These are phyloP conservation scores for Colletotrichum sp. DNA, from an alignment of 2,329 filamentous ascomycete genomes.

Conservation along the genomic window DNA sequence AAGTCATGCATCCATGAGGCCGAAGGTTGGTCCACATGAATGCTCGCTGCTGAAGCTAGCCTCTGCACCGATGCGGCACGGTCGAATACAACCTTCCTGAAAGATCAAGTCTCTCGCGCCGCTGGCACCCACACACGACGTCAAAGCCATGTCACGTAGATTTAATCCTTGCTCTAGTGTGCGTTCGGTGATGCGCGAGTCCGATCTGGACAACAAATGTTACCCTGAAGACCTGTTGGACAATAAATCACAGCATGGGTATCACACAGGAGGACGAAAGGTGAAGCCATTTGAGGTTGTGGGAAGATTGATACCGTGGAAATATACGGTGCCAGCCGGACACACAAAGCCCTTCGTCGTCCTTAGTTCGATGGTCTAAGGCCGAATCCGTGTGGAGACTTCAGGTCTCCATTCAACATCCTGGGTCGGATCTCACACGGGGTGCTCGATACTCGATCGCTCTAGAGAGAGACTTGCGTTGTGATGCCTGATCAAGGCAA, in stretches of 20 bases:
- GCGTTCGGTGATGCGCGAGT: neutral
- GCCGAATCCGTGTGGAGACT: neutral
- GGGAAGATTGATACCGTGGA: neutral
- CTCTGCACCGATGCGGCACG: conserved; percentile 4
- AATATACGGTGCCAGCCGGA: neutral
- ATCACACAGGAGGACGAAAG: neutral
- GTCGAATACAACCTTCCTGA: neutral
- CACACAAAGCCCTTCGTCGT: neutral
- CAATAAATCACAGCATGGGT: neutral
- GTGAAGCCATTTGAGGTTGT: neutral
- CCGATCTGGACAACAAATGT: neutral
- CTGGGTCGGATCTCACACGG: neutral
- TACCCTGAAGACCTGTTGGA: neutral
- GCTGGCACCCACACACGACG: neutral
- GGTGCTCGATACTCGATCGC: neutral
- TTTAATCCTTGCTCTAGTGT: neutral
- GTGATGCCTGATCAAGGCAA: neutral
- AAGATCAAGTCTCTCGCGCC: neutral
- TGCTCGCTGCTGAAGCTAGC: neutral
- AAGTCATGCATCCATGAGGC: neutral
- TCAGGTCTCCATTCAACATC: neutral
- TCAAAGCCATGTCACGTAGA: neutral
- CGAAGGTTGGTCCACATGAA: neutral
- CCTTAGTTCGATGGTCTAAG: neutral
- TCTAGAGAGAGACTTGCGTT: neutral